Evolutionary conservation across 2,329 filamentous ascomycete species (phyloP), one percentile per base, ranked within the genome.

Genomic region (Pseudogymnoascus sp.): DNA sequence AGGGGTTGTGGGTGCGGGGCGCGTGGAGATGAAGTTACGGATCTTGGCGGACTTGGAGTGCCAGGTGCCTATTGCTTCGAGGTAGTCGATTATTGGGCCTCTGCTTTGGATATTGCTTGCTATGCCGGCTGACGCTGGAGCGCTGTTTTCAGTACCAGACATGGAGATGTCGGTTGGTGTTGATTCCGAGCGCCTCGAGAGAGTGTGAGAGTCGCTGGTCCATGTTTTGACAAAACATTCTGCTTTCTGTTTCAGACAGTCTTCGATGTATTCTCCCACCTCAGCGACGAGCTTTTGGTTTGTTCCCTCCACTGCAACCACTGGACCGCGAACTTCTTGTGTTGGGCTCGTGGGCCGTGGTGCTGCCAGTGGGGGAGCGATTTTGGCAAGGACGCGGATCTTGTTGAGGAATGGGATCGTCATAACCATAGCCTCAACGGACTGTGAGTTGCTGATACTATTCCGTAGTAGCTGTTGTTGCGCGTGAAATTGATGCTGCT

Each of bases 251-350:
- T 53, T 61, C 21, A 74, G 64, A 40, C 71, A 66, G 3, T 71
- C 68, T 9, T 66, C 82, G 18, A 96, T 84, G 16, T 84, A 82
- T 2, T 80, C 77, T 3, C 90, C 86, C 3, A 90, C 84, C 8
- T 83, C 79, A 1, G 77, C 74, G 8, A 84, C 71, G 21, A 83
- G 68, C n/a, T 71, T 70, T 5, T 73, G 67, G 63, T 88, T 83
- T 16, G 88, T 81, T 0, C 93, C 93, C 74, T 97, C 93, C 28
- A 97, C 78, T 0, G 90, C 88, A 66, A 97, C 87, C 38, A 97
- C 83, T 0, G 89, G 84, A 0, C 93, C 93, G n/a, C 92, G 84
- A 5, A 79, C 77, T 68, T 79, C 75, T 64, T 75, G 72, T 23
- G 70, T 61, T 61, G 75, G 63, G 69, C 73, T 68, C 37, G 69